Evolutionary conservation across 2,329 filamentous ascomycete genomes (phyloP), one percentile per base, ranked within the genome.

Genomic region (Cladosporium velox): DNA sequence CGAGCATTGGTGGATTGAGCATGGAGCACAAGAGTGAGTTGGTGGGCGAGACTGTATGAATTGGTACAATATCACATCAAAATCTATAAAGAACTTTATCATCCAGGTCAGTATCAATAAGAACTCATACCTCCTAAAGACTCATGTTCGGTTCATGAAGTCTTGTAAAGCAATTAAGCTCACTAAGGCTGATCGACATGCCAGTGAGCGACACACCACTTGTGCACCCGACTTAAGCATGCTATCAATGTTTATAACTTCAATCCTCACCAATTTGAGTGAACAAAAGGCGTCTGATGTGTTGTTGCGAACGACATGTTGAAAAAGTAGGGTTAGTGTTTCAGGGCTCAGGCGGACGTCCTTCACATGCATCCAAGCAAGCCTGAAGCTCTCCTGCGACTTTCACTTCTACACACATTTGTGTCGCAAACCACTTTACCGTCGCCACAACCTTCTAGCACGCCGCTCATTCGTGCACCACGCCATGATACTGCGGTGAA

Each of bases 401-500:
- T 38, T 55, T 63, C 49, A 63, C 60, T 44, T 44, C 14, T n/a
- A 32, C 32, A 47, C 49, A 30, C 44, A 32, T 59, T 24, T 41
- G 18, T n/a, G 21, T 47, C 51, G 18, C 59, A n/a, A 61, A 54
- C 44, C 32, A 30, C 52, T 12, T 21, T 21, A 34, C 28, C 59
- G 41, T 44, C 47, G 41, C 47, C 14, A 15, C 44, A 24, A 14
- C 59, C n/a, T 41, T n/a, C n/a, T 18, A 52, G 14, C 32, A 54
- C 59, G 28, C 34, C 21, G 34, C 44, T 38, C 18, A 26, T 4
- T 18, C 59, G 15, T 11, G 24, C 59, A 34, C 51, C 51, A 51
- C 61, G 61, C 61, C 49, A 64, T 64, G 61, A 64, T 64, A 18
- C n/a, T 64, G 61, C 51, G 61, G 51, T 64, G 30, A 64, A 34